Base-by-base conservation (phyloP, 2,329 filamentous ascomycete genomes). In the Cordyceps militaris region DNA sequence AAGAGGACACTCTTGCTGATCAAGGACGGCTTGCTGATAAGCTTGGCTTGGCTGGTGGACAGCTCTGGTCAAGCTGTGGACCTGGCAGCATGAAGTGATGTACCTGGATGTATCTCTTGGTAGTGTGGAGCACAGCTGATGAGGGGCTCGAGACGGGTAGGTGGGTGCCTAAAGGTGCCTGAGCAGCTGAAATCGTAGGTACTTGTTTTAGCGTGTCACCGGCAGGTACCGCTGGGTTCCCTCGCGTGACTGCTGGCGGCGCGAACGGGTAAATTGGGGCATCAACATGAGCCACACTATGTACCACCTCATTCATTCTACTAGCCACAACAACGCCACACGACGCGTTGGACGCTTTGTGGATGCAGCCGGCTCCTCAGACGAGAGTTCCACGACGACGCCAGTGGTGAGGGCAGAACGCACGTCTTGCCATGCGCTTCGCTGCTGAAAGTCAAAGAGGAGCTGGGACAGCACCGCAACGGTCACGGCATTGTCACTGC, bases 241-340 rank as follows among this genome's bases (percentile, higher is more conserved):
- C 40, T 56, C 43, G 53, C 53, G 53, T 56, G 53, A 56, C 53
- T 38, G 42, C 14, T 54, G 34, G 19, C 14, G 49, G 42, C 49
- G 36, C 49, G 49, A 21, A 52, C 34, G 23, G 34, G 19, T 26
- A 51, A 19, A 28, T 13, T 28, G 24, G 43, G 43, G 8, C 10
- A 30, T 11, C 23, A 28, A 19, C 23, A 16, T 26, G 40, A 44
- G 51, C 38, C 38, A 54, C 38, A 54, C n/a, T 19, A 48, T n/a
- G 6, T 30, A 24, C 8, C 9, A 47, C 16, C 13, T 47, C n/a
- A 9, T 28, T 4, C 5, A 16, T 16, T n/a, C 7, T 8, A 23
- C n/a, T 30, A 53, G 51, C 51, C 51, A 54, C 51, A 54, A 54
- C 30, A 46, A 54, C 32, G 51, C 51, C 51, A 54, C 51, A 54